Percentiles rank a stretch among this genome's conserved stretches.
Evolutionary conservation across 164 flowering plant species (phyloP).

Genomic region (Macadamia tetraphylla): DNA sequence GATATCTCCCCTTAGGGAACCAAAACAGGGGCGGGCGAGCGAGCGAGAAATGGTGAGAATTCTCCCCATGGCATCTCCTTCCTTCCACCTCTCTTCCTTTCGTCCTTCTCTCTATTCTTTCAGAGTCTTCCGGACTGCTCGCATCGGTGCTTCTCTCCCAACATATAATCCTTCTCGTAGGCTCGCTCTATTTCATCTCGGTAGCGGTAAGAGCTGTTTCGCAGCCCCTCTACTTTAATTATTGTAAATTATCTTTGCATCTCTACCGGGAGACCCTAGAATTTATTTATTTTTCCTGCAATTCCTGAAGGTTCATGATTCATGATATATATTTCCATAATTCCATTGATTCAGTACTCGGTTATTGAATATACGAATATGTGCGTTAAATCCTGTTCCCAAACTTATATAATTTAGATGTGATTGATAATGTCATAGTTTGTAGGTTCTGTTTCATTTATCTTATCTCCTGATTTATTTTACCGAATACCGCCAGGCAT

Average conservation of each 20-base stretch:
- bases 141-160: constrained; percentile 27
- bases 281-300: neutral
- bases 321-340: neutral
- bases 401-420: neutral
- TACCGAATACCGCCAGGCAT: no score
- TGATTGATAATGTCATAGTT: neutral
- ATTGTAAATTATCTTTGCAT: neutral
- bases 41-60: constrained; percentile 48
- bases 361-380: neutral
- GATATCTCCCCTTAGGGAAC: no score
- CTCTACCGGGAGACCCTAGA: neutral
- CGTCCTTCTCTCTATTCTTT: constrained; percentile 55
- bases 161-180: constrained; percentile 38
- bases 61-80: constrained; percentile 66
- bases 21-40: neutral
- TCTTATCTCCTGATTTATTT: neutral
- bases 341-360: neutral
- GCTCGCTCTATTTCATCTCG: constrained; percentile 38
- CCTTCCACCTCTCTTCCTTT: constrained; percentile 22
- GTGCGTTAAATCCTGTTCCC: neutral
- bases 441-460: neutral
- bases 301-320: neutral
- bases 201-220: constrained; percentile 30
- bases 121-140: constrained; percentile 20
- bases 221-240: no score